Conservation (phyloP, 768 basidiomycete species). For the Lactarius deliciosus region DNA sequence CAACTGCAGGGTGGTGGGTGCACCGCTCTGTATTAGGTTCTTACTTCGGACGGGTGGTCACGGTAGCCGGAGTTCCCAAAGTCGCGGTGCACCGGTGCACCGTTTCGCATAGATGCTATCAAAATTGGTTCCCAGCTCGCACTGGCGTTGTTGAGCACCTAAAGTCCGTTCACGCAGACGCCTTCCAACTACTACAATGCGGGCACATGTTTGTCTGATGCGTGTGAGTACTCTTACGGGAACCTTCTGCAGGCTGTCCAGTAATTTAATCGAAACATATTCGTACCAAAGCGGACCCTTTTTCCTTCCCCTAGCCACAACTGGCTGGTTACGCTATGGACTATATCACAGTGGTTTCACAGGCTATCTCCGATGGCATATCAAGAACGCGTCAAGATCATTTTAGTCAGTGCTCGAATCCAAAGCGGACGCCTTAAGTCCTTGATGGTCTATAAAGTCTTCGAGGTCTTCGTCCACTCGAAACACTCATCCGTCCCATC, state of each 20-base stretch:
- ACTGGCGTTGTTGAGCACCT: neutral
- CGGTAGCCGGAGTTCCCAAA: neutral
- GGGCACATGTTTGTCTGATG: neutral
- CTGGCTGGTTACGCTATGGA: slow-evolving; percentile 5
- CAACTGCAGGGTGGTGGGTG: neutral
- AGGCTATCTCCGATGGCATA: neutral
- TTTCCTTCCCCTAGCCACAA: neutral
- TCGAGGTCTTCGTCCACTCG: neutral
- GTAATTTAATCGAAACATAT: neutral
- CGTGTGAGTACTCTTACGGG: neutral
- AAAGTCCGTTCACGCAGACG: neutral
- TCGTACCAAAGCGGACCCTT: neutral
- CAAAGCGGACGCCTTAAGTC: neutral
- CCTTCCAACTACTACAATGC: neutral
- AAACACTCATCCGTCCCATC: neutral
- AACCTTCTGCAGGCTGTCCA: neutral
- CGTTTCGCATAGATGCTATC: neutral
- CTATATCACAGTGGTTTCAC: neutral
- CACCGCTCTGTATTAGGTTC: neutral
- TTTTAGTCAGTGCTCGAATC: neutral
- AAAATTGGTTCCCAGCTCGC: neutral
- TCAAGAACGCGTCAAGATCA: neutral
- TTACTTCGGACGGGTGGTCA: neutral
- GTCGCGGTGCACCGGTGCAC: neutral
- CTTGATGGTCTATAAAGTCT: slow-evolving; percentile 8